Conservation (phyloP, 2,329 filamentous ascomycete species). For the Cercospora zeina region DNA sequence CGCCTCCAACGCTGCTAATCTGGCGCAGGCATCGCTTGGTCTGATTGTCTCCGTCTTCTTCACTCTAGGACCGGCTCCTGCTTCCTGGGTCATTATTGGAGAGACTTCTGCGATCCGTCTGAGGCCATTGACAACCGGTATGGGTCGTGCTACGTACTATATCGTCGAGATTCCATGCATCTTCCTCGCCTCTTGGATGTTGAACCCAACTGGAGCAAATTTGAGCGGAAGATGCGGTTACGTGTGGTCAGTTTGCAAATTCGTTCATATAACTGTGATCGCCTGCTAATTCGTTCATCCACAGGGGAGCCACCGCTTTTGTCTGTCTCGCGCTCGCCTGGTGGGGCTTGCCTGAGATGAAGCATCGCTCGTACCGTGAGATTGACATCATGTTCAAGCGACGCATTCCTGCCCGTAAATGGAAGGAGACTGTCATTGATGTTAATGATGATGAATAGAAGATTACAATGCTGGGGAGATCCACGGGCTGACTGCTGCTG, state of each 20-base stretch:
- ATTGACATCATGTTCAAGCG: conserved; percentile 63
- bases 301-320: conserved; percentile 56
- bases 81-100: conserved; percentile 67
- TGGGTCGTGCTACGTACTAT: conserved; percentile 66
- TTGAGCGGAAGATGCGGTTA: conserved; percentile 59
- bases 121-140: conserved; percentile 63
- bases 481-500: neutral
- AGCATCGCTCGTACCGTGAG: conserved; percentile 60
- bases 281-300: neutral
- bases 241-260: conserved; percentile 46
- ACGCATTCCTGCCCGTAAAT: conserved; percentile 56
- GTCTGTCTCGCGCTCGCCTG: conserved; percentile 56
- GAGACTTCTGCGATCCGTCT: conserved; percentile 67
- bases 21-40: conserved; percentile 63
- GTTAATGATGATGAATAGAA: conserved; percentile 63
- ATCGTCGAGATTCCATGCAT: conserved; percentile 66
- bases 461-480: neutral
- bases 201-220: conserved; percentile 52
- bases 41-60: conserved; percentile 67
- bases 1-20: conserved; percentile 42
- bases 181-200: conserved; percentile 58
- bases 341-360: conserved; percentile 58
- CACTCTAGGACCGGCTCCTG: conserved; percentile 61
- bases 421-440: conserved; percentile 58
- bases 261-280: too few relatives aligned